Conservation (phyloP, 202 grass and related monocot genomes). For the Dendrocalamus latiflorus region DNA sequence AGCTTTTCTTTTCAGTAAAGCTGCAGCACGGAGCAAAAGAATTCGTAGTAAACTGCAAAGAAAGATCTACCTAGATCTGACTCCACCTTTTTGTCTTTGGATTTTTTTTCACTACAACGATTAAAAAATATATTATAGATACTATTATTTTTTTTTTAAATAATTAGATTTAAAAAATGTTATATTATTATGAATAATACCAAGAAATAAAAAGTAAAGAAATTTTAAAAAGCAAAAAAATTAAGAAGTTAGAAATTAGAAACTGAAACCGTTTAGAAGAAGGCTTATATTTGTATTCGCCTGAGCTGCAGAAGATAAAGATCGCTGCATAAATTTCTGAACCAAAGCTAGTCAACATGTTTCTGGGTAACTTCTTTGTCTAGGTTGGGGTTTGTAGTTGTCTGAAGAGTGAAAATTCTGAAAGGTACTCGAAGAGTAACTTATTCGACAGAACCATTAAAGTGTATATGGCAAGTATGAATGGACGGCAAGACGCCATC, state of each 20-base stretch:
- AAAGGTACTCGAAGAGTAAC: neutral
- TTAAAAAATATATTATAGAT: no score
- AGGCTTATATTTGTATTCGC: neutral
- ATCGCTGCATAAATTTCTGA: neutral
- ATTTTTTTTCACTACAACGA: no score
- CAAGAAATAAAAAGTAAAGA: no score
- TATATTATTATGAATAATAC: no score
- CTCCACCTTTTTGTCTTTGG: neutral
- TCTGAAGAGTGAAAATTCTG: neutral
- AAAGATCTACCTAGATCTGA: neutral
- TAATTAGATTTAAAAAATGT: no score
- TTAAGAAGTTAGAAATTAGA: no score
- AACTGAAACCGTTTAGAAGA: no score
- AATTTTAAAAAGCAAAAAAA: no score
- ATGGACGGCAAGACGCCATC: no score
- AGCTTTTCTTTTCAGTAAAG: slow-evolving; percentile 24
- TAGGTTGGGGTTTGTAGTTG: neutral
- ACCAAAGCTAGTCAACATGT: neutral
- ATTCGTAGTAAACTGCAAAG: neutral
- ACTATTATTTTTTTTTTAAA: no score
- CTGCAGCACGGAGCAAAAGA: neutral
- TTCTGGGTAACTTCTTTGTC: neutral
- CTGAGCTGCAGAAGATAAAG: neutral
- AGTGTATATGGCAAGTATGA: no score
- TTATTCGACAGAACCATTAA: no score